Evolutionary conservation across 169 alveolate species (phyloP), one percentile per base, ranked within the genome.

Genomic region (Plasmodium berghei): DNA sequence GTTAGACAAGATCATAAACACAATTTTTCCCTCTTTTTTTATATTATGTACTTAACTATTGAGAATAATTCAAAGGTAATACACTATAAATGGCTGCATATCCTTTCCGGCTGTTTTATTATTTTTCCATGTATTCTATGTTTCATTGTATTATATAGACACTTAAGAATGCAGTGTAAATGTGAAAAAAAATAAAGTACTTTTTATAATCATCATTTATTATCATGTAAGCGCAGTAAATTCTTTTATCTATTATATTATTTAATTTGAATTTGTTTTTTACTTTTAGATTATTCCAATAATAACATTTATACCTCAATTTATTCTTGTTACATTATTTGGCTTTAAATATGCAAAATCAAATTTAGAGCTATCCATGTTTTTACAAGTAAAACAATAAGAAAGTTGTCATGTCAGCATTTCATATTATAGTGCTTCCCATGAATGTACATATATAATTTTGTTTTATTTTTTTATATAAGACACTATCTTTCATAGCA

Each of bases 1-100:
- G 92, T 95, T 59, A 95, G 99, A 86, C 95, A 96, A 85, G 99
- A 99, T 89, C 98, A 97, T 94, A 93, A 99, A 20, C 99, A 99
- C 92, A 99, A 99, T 93, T 98, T 97, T 92, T 98, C 99, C 2
- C 95, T 97, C 52, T 98, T 96, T 95, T 99, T 97, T 94, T 98
- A 98, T 90, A 85, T 94, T 72, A 97, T 98, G 87, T 98, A 98
- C 94, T 93, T 94, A 93, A 48, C 85, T 54, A 90, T 90, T 72
- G 91, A 74, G 72, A 71, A 94, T 58, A 88, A 88, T 69, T 54
- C 88, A 46, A 87, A 88, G 96, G 97, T 95, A 45, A 63, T 58
- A 28, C 54, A 59, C 14, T 40, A 5, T 2, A 83, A 45, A 45
- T 66, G 63, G 8, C 22, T 26, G 20, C 10, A 10, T 70, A 4